phyloP scores from a whole-genome alignment of 2,329 filamentous ascomycete species.

The Fusarium albidum region DNA sequence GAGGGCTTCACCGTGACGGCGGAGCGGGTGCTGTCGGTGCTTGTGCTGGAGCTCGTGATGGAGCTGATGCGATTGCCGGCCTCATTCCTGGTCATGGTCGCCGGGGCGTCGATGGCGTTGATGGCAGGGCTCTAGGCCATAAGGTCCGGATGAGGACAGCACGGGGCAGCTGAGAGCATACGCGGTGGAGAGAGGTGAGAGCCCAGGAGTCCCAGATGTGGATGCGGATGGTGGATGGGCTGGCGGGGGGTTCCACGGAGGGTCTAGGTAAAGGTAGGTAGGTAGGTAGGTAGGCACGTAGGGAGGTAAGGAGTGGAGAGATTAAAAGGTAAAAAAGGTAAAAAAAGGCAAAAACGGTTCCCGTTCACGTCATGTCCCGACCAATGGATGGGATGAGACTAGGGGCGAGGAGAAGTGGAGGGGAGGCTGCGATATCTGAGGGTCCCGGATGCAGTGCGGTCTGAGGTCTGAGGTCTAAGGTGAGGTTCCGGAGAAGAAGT shows the following conservation, averaged over 20 bases:
- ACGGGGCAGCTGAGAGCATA: constrained; percentile 33
- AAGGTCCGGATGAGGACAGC: constrained; percentile 34
- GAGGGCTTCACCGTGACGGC: constrained; percentile 68
- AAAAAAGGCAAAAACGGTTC: constrained; percentile 10
- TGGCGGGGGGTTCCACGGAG: constrained; percentile 22
- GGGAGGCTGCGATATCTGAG: constrained; percentile 30
- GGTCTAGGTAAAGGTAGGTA: constrained; percentile 19
- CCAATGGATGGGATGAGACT: background rate
- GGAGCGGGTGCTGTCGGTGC: constrained; percentile 72
- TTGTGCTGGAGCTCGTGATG: constrained; percentile 58
- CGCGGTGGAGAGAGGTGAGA: constrained; percentile 22
- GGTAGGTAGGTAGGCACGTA: constrained; percentile 9
- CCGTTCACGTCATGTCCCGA: constrained; percentile 46
- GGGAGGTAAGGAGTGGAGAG: background rate
- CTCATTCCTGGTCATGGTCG: constrained; percentile 75
- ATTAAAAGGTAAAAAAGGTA: constrained; percentile 19
- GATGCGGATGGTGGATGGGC: constrained; percentile 8
- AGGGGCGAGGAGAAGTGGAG: constrained; percentile 7
- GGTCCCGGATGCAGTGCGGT: background rate
- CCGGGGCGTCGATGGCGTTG: constrained; percentile 45
- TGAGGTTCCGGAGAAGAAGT: background rate
- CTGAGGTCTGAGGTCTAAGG: constrained; percentile 1
- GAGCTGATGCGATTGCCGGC: constrained; percentile 65
- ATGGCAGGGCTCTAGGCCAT: constrained; percentile 44
- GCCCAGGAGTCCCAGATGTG: constrained; percentile 2